Base-by-base conservation (phyloP, 345 rosid genomes). In the Populus ilicifolia region DNA sequence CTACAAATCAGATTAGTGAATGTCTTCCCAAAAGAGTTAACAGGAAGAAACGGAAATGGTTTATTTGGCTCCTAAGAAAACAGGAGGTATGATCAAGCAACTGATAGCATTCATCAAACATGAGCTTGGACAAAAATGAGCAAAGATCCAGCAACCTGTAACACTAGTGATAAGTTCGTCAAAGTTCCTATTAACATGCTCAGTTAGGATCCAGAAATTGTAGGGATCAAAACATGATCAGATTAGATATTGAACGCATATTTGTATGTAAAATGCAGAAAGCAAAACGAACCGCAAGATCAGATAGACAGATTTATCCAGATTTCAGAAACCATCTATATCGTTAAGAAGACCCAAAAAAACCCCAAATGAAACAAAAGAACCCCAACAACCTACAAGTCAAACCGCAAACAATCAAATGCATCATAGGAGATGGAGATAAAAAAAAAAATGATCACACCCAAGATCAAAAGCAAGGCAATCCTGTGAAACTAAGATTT, bases 1-100 rank as follows among this genome's bases (percentile, higher is more conserved):
- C 41, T 48, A 75, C 78, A 66, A 67, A 66, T 75, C 71, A 59
- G 43, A 41, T 36, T 27, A 35, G 63, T 29, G 61, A 77, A 63
- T 21, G 8, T 69, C 54, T 54, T 50, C 62, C 62, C 17, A 9
- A 9, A 44, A 70, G 48, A 63, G 44, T 52, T 41, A 12, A 6
- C 43, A 44, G 25, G 3, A 44, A 29, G 30, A 33, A 70, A 69
- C 7, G 20, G 52, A 41, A 59, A 54, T 41, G 30, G 39, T 35
- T n/a, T 33, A 7, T 41, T 11, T 29, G 43, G 63, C 71, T 62
- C 27, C 44, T 46, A 14, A 27, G 38, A 29, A 43, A 7, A 27
- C 36, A 39, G 17, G 17, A 17, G 5, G 35, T 39, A 10, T 16
- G 29, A 69, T 27, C 62, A 1, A 59, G 74, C 61, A 39, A 61